These are phyloP conservation scores for Polychaeton citri DNA, from an alignment of 2,329 filamentous ascomycete species.

Conservation along the genomic window DNA sequence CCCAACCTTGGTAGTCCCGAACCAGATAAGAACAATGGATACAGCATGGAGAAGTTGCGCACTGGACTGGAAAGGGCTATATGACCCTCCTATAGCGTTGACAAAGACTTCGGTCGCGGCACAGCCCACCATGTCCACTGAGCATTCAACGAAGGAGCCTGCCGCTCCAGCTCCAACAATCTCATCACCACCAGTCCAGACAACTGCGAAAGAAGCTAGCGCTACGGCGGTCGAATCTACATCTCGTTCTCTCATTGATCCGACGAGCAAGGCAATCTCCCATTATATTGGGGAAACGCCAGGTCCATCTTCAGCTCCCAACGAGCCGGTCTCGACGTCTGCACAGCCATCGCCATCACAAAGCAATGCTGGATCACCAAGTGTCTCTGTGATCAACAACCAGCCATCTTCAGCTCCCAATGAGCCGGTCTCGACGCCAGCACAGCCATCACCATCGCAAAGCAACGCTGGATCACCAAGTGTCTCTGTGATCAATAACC, in stretches of 20 bases:
- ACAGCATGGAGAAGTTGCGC: constrained; percentile 7
- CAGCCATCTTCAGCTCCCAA: not conserved
- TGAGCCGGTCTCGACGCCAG: not conserved
- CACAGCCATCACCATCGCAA: not conserved
- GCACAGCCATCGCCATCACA: not conserved
- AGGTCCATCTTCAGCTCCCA: not conserved
- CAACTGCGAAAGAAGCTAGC: not conserved
- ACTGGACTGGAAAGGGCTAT: constrained; percentile 6
- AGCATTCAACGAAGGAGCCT: not conserved
- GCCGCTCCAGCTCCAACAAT: not conserved
- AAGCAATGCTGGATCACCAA: not conserved
- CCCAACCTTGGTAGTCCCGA: constrained; percentile 7
- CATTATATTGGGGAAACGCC: not conserved
- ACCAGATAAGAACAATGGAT: constrained; percentile 4
- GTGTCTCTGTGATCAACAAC: not conserved
- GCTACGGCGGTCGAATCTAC: not conserved
- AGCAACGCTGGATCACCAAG: not conserved
- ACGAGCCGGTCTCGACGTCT: not conserved
- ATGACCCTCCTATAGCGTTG: constrained; percentile 8
- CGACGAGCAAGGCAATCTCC: not conserved
- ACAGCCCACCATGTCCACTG: not conserved
- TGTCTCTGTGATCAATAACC: too few species aligned
- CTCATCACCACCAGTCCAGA: not conserved
- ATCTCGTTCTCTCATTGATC: not conserved
- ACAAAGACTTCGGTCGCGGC: not conserved